Base-by-base conservation (phyloP, 2,329 filamentous ascomycete genomes). In the Neocatenulostroma microsporum region DNA sequence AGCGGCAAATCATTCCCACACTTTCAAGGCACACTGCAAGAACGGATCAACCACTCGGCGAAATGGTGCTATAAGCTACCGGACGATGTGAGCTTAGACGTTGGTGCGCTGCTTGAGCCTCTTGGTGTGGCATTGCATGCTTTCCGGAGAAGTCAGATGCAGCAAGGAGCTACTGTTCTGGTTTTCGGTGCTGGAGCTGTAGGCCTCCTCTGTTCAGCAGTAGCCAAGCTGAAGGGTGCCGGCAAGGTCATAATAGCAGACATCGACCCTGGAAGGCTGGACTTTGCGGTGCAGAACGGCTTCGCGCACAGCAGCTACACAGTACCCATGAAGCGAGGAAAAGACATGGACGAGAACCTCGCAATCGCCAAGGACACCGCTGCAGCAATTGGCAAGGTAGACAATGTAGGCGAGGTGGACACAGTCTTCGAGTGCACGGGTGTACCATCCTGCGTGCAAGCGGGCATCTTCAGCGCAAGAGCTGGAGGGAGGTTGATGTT, bases 391-490 rank as follows among this genome's bases (percentile, higher is more conserved):
- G 65, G 57, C 1, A 59, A 62, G 48, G 49, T 64, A 0, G 48
- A 54, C 29, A 53, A 51, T 31, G 48, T 67, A 12, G 66, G 64
- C 1, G 79, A 82, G 30, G 73, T 84, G 2, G 80, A 84, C 51
- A 61, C 80, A 4, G 75, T 80, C 0, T 86, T 86, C 46, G 82
- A 87, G 60, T 86, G 82, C 54, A 86, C 82, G 0, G 82, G 82
- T 19, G 83, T 85, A 42, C 80, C 83, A 44, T 69, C 74, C 1
- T 85, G 82, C 56, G 78, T 84, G 62, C 82, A 85, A 55, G 80
- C 80, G 2, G 73, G 76, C n/a, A 74, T 87, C 14, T 86, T 82
- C 48, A 79, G 79, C 3, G 79, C 81, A 8, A 71, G 71, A 40
- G 70, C 82, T 0, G 83, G 82, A 18, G 82, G 82, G 13, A 80